A percentile compares a stretch with the other conserved stretches of the same genome.
These are phyloP conservation scores for Stachybotrys elegans DNA, from an alignment of 2,329 filamentous ascomycete species.

Conservation along the genomic window DNA sequence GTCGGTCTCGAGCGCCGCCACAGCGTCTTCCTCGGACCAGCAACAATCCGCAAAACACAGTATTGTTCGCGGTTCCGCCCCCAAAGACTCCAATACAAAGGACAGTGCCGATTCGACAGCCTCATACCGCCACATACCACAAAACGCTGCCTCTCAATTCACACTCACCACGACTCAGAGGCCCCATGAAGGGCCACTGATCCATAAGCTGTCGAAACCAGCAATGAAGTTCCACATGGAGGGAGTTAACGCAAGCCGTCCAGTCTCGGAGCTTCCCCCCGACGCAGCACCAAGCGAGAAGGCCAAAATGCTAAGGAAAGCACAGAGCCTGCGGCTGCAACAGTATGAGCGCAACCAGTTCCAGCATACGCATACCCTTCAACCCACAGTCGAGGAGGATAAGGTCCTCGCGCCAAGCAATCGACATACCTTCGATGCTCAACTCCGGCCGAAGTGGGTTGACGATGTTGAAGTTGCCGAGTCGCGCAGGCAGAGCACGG, in stretches of 20 bases:
- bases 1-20: too few species aligned
- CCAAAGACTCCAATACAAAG: slow-evolving; percentile 11
- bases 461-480: slow-evolving; percentile 9
- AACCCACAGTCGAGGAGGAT: slow-evolving; percentile 29
- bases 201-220: slow-evolving; percentile 38
- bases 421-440: slow-evolving; percentile 26
- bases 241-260: slow-evolving; percentile 16
- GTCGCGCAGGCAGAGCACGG: slow-evolving; percentile 31
- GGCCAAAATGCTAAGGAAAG: slow-evolving; percentile 28
- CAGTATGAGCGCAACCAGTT: slow-evolving; percentile 38
- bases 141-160: slow-evolving; percentile 51
- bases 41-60: too few species aligned
- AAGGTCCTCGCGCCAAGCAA: slow-evolving; percentile 13
- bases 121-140: slow-evolving; percentile 46
- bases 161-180: slow-evolving; percentile 40
- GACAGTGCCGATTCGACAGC: slow-evolving; percentile 9
- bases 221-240: slow-evolving; percentile 36
- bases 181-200: slow-evolving; percentile 28
- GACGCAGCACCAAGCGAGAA: slow-evolving; percentile 28
- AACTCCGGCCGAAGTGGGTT: slow-evolving; percentile 11
- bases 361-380: slow-evolving; percentile 31
- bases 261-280: slow-evolving; percentile 16
- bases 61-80: too few species aligned
- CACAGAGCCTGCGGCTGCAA: slow-evolving; percentile 32
- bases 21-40: too few species aligned